phyloP scores from a whole-genome alignment of 2,329 filamentous ascomycete species.

The Apiospora sp. region DNA sequence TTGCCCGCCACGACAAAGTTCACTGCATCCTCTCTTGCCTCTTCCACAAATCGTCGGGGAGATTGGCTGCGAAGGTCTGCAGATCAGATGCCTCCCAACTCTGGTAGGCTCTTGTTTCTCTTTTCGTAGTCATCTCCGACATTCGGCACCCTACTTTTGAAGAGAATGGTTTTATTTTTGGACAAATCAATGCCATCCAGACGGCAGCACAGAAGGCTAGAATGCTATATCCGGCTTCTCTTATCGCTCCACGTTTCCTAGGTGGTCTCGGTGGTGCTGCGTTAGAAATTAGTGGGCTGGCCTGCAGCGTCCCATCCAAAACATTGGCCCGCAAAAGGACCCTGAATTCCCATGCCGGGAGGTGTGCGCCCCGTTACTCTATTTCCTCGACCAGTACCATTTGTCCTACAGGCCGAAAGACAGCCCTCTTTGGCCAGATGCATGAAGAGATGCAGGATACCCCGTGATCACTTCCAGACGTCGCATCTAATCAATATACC shows the following conservation, averaged over 20 bases:
- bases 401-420: background rate
- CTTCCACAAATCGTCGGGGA: constrained; percentile 4
- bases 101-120: constrained; percentile 4
- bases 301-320: background rate
- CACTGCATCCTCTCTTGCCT: background rate
- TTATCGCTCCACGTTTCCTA: constrained; percentile 14
- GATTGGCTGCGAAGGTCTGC: background rate
- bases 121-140: background rate
- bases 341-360: constrained; percentile 8
- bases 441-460: background rate
- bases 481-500: background rate
- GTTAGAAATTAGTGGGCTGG: background rate
- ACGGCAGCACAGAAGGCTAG: background rate
- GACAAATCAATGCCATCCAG: background rate
- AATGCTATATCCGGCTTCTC: background rate
- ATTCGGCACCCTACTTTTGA: background rate
- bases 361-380: constrained; percentile 14
- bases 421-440: background rate
- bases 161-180: background rate
- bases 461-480: background rate
- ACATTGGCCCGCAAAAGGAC: constrained; percentile 14
- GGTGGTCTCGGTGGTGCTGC: background rate
- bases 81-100: constrained; percentile 2
- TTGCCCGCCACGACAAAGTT: background rate
- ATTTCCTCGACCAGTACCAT: constrained; percentile 13